A percentile compares a stretch with the other conserved stretches of the same genome.
phyloP scores from a whole-genome alignment of 805 yeast genomes.

The Isabelozyma heimii region DNA sequence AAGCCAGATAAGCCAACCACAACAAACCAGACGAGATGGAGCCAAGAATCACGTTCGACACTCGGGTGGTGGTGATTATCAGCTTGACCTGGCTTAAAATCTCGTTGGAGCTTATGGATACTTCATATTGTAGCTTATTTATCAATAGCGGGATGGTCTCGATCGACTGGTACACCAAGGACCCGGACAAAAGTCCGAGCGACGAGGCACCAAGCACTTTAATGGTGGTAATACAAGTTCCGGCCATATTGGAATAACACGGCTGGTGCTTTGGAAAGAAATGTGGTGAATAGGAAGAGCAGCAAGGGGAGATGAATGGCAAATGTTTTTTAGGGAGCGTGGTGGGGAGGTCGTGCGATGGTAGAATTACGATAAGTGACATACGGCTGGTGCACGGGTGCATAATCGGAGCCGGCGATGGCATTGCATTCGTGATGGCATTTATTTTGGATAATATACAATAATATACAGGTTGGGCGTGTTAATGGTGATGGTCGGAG shows the following conservation, averaged over 20 bases:
- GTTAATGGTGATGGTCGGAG: no score
- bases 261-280: not conserved
- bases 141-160: conserved; percentile 26
- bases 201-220: conserved; percentile 66
- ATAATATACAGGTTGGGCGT: not conserved
- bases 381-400: not conserved
- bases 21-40: conserved; percentile 51
- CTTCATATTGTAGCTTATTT: conserved; percentile 22
- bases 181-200: conserved; percentile 61
- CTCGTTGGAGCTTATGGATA: conserved; percentile 11
- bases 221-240: conserved; percentile 42
- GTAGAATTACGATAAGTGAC: not conserved
- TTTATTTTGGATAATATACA: not conserved
- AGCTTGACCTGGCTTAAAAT: conserved; percentile 17
- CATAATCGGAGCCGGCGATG: no score
- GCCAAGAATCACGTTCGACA: conserved; percentile 35
- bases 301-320: not conserved
- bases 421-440: not conserved
- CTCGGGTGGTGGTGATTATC: conserved; percentile 19
- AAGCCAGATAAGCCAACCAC: conserved; percentile 51
- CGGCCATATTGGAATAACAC: conserved; percentile 7
- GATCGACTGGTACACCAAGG: conserved; percentile 42
- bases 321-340: not conserved
- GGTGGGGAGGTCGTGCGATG: not conserved
- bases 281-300: not conserved